These are phyloP conservation scores for Neodidymelliopsis sp. DNA, from an alignment of 2,329 filamentous ascomycete species.

Conservation along the genomic window DNA sequence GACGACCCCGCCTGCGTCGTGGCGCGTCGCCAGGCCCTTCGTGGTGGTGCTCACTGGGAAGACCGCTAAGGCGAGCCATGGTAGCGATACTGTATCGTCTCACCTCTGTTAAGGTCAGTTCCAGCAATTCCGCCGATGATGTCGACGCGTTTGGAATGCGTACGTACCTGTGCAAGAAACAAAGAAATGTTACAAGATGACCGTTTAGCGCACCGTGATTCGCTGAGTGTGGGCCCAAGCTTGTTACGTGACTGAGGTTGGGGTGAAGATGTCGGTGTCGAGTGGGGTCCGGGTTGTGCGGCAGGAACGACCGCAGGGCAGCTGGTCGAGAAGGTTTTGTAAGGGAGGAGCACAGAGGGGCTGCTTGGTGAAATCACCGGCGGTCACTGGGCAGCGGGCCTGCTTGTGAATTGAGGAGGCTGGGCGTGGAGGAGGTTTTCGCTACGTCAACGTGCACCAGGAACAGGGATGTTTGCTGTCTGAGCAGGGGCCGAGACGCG, in stretches of 20 bases:
- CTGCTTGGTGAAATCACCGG: slow-evolving; percentile 9
- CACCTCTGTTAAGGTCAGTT: slow-evolving; percentile 8
- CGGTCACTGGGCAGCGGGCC: slow-evolving; percentile 5
- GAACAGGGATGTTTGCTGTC: slow-evolving; percentile 15
- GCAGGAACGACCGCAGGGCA: slow-evolving; percentile 8
- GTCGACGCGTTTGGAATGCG: slow-evolving; percentile 6
- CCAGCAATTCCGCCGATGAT: not conserved
- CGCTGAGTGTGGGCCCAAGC: slow-evolving; percentile 12
- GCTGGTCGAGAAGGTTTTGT: slow-evolving; percentile 12
- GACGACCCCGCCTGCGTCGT: slow-evolving; percentile 42
- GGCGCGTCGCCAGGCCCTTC: slow-evolving; percentile 45
- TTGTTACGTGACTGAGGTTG: not conserved
- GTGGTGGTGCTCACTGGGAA: slow-evolving; percentile 47
- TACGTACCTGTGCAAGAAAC: slow-evolving; percentile 19
- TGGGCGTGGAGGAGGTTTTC: slow-evolving; percentile 19
- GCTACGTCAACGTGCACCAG: slow-evolving; percentile 16
- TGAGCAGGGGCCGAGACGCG: slow-evolving; percentile 18
- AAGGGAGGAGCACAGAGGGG: slow-evolving; percentile 7
- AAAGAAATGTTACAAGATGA: slow-evolving; percentile 14
- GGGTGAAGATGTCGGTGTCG: not conserved
- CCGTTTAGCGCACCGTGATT: slow-evolving; percentile 19
- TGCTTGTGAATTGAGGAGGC: slow-evolving; percentile 16
- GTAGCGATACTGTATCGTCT: slow-evolving; percentile 13
- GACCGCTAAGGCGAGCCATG: slow-evolving; percentile 47
- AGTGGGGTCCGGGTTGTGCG: slow-evolving; percentile 8